These are phyloP conservation scores for Ophiostoma quercus DNA, from an alignment of 2,329 filamentous ascomycete genomes.

Conservation along the genomic window DNA sequence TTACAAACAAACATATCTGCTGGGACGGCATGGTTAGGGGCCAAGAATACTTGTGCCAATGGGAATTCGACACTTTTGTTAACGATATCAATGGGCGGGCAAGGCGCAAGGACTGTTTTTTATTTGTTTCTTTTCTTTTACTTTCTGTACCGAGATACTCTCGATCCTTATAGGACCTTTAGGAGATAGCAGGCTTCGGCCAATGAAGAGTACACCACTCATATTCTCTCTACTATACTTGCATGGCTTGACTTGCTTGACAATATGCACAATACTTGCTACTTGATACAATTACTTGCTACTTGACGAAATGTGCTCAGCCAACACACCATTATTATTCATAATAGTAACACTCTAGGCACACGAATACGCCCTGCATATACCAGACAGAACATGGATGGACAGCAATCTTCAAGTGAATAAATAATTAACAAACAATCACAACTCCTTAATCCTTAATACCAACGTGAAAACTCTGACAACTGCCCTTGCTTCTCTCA, in stretches of 20 bases:
- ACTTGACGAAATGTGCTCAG: not conserved
- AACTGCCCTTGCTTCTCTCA: conserved; percentile 2
- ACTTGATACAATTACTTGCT: not conserved
- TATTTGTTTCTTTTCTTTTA: not conserved
- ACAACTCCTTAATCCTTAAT: not conserved
- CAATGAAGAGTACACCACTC: conserved; percentile 1
- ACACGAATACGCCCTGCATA: conserved; percentile 5
- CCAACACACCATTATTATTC: conserved; percentile 1
- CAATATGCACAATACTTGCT: not conserved
- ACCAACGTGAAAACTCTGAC: not conserved
- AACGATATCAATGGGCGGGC: conserved; percentile 14
- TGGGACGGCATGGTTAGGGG: conserved; percentile 11
- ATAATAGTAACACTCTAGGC: not conserved
- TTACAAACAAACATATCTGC: not conserved
- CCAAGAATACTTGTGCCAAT: not conserved
- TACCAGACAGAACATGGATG: not conserved
- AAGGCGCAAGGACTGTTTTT: conserved; percentile 6
- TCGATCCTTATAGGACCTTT: not conserved
- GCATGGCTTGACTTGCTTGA: not conserved
- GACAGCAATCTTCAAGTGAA: not conserved
- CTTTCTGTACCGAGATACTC: not conserved
- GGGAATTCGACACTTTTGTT: conserved; percentile 9
- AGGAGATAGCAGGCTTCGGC: not conserved
- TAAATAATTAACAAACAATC: too few species aligned
- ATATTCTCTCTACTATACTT: not conserved